Evolutionary conservation across 2,329 filamentous ascomycete genomes (phyloP).

Genomic region (Calonectria leucothoes): DNA sequence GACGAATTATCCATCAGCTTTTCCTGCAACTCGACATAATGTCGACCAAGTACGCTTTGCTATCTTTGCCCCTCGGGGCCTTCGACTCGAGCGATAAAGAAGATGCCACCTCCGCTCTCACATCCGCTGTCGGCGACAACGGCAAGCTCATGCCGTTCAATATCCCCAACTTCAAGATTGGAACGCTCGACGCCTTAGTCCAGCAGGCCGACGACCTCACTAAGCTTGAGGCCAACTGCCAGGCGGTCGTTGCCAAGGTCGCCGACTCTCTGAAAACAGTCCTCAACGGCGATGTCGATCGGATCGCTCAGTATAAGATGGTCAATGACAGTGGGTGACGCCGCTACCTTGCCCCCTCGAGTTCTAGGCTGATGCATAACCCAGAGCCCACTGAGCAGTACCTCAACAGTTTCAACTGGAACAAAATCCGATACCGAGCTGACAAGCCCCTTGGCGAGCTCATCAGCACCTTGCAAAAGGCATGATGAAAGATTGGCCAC

Average conservation of each 20-base stretch:
- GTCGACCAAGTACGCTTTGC: constrained; percentile 80
- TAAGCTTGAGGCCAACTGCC: constrained; percentile 85
- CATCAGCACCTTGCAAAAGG: constrained; percentile 89
- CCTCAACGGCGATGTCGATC: constrained; percentile 85
- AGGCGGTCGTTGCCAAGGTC: constrained; percentile 88
- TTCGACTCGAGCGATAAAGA: constrained; percentile 83
- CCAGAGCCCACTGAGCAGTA: constrained; percentile 97
- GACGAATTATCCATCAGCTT: constrained; percentile 8
- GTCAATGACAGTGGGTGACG: constrained; percentile 86
- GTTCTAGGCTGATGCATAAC: constrained; percentile 39
- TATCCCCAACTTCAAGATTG: constrained; percentile 97
- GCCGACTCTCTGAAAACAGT: constrained; percentile 86
- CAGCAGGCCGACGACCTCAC: constrained; percentile 95
- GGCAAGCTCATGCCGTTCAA: constrained; percentile 81
- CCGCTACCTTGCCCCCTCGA: background rate
- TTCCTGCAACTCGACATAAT: constrained; percentile 45
- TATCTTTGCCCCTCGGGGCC: constrained; percentile 90
- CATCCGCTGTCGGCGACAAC: constrained; percentile 79
- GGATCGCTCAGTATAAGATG: constrained; percentile 87
- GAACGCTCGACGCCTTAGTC: constrained; percentile 92
- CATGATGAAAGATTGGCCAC: constrained; percentile 44
- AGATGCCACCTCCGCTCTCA: constrained; percentile 83
- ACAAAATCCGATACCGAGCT: constrained; percentile 95
- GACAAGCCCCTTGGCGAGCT: constrained; percentile 91
- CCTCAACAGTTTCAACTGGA: constrained; percentile 90